Base-by-base conservation (phyloP, 345 rosid species). In the Murraya koenigii region DNA sequence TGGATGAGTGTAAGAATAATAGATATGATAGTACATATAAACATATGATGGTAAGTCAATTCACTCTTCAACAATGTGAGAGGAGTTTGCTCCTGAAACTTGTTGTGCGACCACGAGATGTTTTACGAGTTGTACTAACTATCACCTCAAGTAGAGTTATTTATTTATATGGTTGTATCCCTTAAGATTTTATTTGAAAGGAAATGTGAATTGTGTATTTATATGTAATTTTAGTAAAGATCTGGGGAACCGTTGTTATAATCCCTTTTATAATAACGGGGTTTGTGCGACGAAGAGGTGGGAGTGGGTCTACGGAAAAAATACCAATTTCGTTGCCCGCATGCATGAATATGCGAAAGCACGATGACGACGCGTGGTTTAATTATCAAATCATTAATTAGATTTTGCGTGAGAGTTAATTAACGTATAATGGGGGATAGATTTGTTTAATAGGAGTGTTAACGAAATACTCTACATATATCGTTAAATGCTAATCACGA, bases 301-400 rank as follows among this genome's bases (percentile, higher is more conserved):
- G 28, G 35, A 3, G 23, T 36, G 15, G 66, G 60, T 36, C 49
- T 58, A 28, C 15, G 71, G 56, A 2, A 1, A 20, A 52, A 52
- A 4, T 52, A 17, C 56, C 17, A 75, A 32, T 65, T 52, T 25
- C 33, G 33, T 20, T 6, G 47, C 36, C 30, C 3, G 7, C 56
- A 52, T 15, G 56, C 14, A 6, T 6, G 72, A 17, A 17, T 20
- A 9, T 41, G 63, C 6, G 67, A 33, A 19, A 13, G 35, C 65
- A 61, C 26, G 60, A 28, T 14, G 20, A 64, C 68, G 68, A 64
- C 63, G 35, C 13, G 49, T 22, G 36, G 22, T n/a, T 71, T 71
- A 55, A 55, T 71, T 23, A 54, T 67, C 71, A 38, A 49, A 52
- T 71, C 23, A 41, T 39, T 67, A n/a, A 32, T 69, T 49, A 69